Conservation (phyloP, 2,329 filamentous ascomycete species). For the Lecanoromycetidae sp. region DNA sequence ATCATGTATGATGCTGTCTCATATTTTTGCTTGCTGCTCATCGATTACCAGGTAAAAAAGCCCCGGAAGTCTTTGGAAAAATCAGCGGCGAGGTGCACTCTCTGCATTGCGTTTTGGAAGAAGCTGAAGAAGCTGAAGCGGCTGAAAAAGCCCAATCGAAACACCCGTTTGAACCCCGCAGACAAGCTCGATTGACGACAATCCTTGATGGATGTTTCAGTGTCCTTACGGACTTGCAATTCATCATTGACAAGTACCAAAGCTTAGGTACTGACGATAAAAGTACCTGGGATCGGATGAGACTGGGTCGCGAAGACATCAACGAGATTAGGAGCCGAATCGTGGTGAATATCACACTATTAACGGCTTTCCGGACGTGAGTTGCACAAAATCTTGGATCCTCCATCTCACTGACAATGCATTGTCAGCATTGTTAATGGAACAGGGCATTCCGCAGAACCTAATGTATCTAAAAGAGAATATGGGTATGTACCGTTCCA, state of each 20-base stretch:
- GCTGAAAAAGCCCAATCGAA: conserved; percentile 7
- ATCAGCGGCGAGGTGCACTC: conserved; percentile 9
- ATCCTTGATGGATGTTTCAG: conserved; percentile 8
- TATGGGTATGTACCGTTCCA: no score
- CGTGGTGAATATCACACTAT: conserved; percentile 11
- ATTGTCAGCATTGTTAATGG: no score
- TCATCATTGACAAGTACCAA: conserved; percentile 15
- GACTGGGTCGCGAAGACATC: conserved; percentile 14
- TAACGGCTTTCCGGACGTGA: conserved; percentile 16
- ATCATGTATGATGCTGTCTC: no score
- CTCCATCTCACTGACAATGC: no score
- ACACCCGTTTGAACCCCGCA: neutral
- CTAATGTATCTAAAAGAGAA: no score
- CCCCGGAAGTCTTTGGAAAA: conserved; percentile 7
- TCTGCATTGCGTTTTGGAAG: conserved; percentile 15
- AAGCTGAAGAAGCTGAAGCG: conserved; percentile 16
- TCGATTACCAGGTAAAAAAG: no score
- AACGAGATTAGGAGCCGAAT: conserved; percentile 13
- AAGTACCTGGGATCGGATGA: conserved; percentile 18
- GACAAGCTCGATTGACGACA: conserved; percentile 1
- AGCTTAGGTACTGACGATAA: conserved; percentile 14
- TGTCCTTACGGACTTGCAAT: conserved; percentile 17
- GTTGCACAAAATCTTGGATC: no score
- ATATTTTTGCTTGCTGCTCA: no score
- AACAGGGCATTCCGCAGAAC: no score